Percentiles rank a stretch among this genome's conserved stretches.
Evolutionary conservation across 1,284 basidiomycete genomes (phyloP).

Genomic region (Ceratobasidium theobromae): DNA sequence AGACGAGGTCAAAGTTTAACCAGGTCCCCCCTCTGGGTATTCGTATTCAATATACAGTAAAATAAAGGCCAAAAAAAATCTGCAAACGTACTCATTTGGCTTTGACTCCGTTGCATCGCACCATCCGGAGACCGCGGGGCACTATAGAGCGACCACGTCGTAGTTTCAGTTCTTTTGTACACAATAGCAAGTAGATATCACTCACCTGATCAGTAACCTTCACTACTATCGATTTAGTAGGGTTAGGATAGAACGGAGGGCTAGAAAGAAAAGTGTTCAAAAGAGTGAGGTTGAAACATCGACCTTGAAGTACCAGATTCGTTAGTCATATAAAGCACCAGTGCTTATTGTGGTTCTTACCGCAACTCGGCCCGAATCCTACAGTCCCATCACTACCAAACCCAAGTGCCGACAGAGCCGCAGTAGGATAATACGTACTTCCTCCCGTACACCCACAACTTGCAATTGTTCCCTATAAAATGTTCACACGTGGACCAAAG

Average conservation of each 20-base stretch:
- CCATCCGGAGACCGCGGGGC: constrained; percentile 22
- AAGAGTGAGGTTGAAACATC: constrained; percentile 73
- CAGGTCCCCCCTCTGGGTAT: constrained; percentile 33
- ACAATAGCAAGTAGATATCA: background rate
- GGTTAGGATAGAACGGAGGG: constrained; percentile 68
- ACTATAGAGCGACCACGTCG: constrained; percentile 18
- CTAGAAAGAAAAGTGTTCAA: constrained; percentile 62
- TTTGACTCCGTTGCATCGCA: constrained; percentile 25
- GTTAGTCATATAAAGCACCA: background rate
- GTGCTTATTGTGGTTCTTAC: background rate
- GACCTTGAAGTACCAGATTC: constrained; percentile 41
- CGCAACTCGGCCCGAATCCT: constrained; percentile 71
- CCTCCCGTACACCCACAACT: constrained; percentile 65
- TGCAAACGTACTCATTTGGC: constrained; percentile 8
- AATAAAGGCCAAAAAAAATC: background rate
- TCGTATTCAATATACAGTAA: background rate
- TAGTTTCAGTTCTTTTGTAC: background rate
- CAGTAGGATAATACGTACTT: constrained; percentile 73
- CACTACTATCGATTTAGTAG: constrained; percentile 58
- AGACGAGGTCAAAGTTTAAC: constrained; percentile 36
- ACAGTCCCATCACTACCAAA: constrained; percentile 61
- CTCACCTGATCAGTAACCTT: constrained; percentile 34
- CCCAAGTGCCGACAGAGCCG: constrained; percentile 72
- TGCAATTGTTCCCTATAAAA: constrained; percentile 13
- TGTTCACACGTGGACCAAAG: background rate